Percentiles rank a stretch among this genome's conserved stretches.
Evolutionary conservation across 257 asterid genomes (phyloP).

Genomic region (Verbena officinalis): DNA sequence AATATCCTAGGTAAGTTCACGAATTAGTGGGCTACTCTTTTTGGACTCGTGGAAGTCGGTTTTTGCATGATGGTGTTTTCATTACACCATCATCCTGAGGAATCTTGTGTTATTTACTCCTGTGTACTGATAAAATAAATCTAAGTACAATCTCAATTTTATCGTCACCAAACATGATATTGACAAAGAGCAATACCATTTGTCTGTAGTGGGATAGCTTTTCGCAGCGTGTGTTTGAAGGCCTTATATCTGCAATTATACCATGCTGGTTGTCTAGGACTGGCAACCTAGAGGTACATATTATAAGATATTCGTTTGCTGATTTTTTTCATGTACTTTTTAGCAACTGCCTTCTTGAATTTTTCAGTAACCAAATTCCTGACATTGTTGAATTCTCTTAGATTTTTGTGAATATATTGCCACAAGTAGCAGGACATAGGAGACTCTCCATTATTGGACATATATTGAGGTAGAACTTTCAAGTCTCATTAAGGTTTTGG

Average conservation of each 20-base stretch:
- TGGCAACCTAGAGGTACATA: constrained; percentile 64
- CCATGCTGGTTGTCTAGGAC: constrained; percentile 86
- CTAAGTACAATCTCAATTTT: not conserved
- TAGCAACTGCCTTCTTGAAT: constrained; percentile 8
- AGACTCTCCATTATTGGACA: constrained; percentile 64
- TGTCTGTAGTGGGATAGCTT: constrained; percentile 89
- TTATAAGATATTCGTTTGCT: constrained; percentile 13
- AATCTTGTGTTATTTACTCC: not conserved
- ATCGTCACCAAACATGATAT: constrained; percentile 15
- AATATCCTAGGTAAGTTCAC: not conserved
- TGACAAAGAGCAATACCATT: constrained; percentile 25
- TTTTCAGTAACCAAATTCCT: constrained; percentile 22
- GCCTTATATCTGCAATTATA: constrained; percentile 79
- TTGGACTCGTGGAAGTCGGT: constrained; percentile 17
- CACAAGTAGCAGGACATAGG: constrained; percentile 74
- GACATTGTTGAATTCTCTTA: constrained; percentile 34
- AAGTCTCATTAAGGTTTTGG: constrained; percentile 16
- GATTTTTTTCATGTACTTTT: not conserved
- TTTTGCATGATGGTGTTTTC: constrained; percentile 21
- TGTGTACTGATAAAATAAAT: not conserved
- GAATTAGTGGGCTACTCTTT: not conserved
- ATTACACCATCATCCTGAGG: not conserved
- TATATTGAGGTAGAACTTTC: constrained; percentile 62
- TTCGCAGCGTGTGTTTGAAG: constrained; percentile 81
- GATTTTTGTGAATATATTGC: constrained; percentile 80